These are phyloP conservation scores for Oxyria digyna DNA, from an alignment of 148 eudicot genomes.

Conservation along the genomic window DNA sequence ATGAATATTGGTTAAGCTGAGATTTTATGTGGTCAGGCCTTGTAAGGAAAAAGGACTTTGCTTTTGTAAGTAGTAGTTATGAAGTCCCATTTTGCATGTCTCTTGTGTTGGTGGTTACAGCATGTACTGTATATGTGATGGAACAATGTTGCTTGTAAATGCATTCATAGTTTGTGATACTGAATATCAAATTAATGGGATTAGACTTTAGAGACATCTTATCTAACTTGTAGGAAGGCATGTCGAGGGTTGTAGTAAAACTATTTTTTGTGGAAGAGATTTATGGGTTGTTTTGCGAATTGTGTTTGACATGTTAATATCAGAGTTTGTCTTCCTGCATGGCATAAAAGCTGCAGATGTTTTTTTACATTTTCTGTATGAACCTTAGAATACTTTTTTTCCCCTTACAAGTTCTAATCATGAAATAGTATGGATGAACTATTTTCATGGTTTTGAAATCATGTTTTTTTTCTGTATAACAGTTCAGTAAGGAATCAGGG, in stretches of 20 bases:
- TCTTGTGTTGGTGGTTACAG: not conserved
- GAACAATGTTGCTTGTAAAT: not conserved
- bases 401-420: not conserved
- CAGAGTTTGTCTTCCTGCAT: not conserved
- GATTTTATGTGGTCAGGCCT: not conserved
- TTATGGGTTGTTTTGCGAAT: not conserved
- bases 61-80: not conserved
- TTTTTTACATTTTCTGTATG: not conserved
- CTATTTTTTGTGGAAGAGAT: not conserved
- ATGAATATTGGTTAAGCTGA: not conserved
- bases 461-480: conserved; percentile 4
- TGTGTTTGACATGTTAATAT: conserved; percentile 1
- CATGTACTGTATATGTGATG: not conserved
- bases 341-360: not conserved
- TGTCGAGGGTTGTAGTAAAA: not conserved
- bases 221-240: not conserved
- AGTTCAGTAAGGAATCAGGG: conserved; percentile 82
- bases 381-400: not conserved
- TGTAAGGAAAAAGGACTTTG: not conserved
- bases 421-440: not conserved
- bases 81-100: not conserved
- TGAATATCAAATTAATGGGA: not conserved
- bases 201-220: not conserved
- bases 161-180: not conserved
- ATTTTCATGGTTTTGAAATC: not conserved